A percentile compares a stretch with the other conserved stretches of the same genome.
phyloP scores from a whole-genome alignment of 768 basidiomycete genomes.

The Leccinum subgranulosum region DNA sequence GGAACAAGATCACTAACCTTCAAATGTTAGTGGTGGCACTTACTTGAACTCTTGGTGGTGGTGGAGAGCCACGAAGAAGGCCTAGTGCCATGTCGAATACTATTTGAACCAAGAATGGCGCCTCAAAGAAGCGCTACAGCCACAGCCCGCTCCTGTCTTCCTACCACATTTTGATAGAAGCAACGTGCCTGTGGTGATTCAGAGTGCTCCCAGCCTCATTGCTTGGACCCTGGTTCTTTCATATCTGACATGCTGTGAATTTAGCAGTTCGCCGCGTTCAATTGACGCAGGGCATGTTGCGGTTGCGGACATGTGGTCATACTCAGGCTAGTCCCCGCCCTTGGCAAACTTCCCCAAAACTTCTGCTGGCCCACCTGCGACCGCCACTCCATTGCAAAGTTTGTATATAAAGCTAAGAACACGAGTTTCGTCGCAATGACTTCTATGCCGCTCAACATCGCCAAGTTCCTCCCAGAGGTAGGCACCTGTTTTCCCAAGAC shows the following conservation, averaged over 20 bases:
- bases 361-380: neutral
- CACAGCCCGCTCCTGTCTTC: neutral
- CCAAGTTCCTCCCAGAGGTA: slow-evolving; percentile 7
- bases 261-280: slow-evolving; percentile 17
- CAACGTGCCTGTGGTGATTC: slow-evolving; percentile 11
- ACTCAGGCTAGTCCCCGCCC: too few species aligned
- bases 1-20: neutral
- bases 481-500: neutral
- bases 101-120: too few species aligned
- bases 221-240: neutral
- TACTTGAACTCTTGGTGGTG: too few species aligned
- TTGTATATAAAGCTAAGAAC: slow-evolving; percentile 12
- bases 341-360: slow-evolving; percentile 2
- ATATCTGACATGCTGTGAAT: neutral
- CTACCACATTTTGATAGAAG: neutral
- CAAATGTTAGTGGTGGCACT: too few species aligned
- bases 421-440: neutral
- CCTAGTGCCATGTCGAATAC: too few species aligned
- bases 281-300: slow-evolving; percentile 7
- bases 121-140: neutral
- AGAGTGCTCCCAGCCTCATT: slow-evolving; percentile 10
- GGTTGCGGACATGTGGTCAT: neutral
- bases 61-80: too few species aligned
- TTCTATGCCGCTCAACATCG: neutral
- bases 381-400: neutral